Evolutionary conservation across 2,329 filamentous ascomycete genomes (phyloP), one percentile per base, ranked within the genome.

Genomic region (Arthrinium phaeospermum): DNA sequence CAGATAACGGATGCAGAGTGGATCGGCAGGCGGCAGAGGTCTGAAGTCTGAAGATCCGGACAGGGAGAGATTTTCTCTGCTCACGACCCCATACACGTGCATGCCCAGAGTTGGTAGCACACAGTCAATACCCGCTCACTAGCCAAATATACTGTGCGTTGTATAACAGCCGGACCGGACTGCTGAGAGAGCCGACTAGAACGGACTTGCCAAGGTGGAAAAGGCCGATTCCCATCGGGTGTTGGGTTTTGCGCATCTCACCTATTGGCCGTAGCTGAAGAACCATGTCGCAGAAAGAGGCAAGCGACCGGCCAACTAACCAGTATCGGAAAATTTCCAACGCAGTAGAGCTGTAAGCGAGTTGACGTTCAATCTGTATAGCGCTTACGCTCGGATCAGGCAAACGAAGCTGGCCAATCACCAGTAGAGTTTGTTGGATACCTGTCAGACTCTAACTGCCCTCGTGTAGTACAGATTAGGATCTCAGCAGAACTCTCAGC

Each of bases 1-100:
- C 30, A 64, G 57, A 64, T 41, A 64, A 61, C 57, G 57, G 34
- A 41, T 64, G 57, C 57, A 41, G 34, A 64, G 57, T 64, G 57
- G 57, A n/a, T 37, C 57, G 19, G 30, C 30, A 19, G 57, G 57
- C 57, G 57, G 57, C 57, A n/a, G 57, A n/a, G 6, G 53, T 19
- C 53, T 30, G 27, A n/a, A 14, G 53, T 19, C 53, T 30, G 51
- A 57, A 34, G 51, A 13, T 37, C 37, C 30, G 30, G 30, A 61
- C 53, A 16, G 37, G 53, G 30, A 34, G 37, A 41, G 37, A 61
- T 19, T 41, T 30, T 41, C 34, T 64, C n/a, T 41, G 1, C 12
- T 64, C 57, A 27, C 57, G 12, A 64, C 34, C 57, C 57, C 57
- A 14, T 41, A 64, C 34, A 41, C 19, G 34, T 64, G 57, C 57